A percentile compares a stretch with the other conserved stretches of the same genome.
These are phyloP conservation scores for Grammothele lineata DNA, from an alignment of 768 basidiomycete genomes.

Conservation along the genomic window DNA sequence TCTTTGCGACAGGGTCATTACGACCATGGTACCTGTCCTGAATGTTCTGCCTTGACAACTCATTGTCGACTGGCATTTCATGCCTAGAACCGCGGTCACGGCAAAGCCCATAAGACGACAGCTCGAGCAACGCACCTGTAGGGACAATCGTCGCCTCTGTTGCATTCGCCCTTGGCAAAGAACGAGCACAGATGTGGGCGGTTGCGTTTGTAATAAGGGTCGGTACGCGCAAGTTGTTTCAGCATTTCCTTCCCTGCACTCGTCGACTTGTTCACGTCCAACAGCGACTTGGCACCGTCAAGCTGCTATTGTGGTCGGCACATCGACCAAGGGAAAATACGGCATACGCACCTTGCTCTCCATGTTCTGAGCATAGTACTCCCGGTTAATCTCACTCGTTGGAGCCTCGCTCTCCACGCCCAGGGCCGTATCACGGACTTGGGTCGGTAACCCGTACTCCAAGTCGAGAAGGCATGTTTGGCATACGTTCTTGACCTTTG, in stretches of 20 bases:
- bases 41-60: slow-evolving; percentile 86
- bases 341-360: slow-evolving; percentile 61
- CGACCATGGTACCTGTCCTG: slow-evolving; percentile 91
- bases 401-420: slow-evolving; percentile 84
- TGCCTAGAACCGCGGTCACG: too few species aligned
- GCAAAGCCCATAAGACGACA: neutral
- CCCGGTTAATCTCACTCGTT: slow-evolving; percentile 94
- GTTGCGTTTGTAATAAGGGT: slow-evolving; percentile 97
- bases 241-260: slow-evolving; percentile 95
- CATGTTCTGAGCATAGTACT: slow-evolving; percentile 93
- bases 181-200: slow-evolving; percentile 92
- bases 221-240: slow-evolving; percentile 89
- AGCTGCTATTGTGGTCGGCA: slow-evolving; percentile 46
- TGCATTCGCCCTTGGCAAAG: slow-evolving; percentile 94
- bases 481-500: slow-evolving; percentile 94
- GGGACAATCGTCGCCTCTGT: slow-evolving; percentile 87
- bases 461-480: slow-evolving; percentile 97
- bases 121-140: slow-evolving; percentile 47
- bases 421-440: slow-evolving; percentile 94
- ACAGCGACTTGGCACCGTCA: slow-evolving; percentile 62
- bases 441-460: slow-evolving; percentile 93
- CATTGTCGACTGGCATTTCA: slow-evolving; percentile 82
- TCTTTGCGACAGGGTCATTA: slow-evolving; percentile 92
- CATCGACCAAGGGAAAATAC: neutral
- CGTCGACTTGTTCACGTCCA: slow-evolving; percentile 56